Base-by-base conservation (phyloP, 1,284 basidiomycete species). In the Trametes versicolor region DNA sequence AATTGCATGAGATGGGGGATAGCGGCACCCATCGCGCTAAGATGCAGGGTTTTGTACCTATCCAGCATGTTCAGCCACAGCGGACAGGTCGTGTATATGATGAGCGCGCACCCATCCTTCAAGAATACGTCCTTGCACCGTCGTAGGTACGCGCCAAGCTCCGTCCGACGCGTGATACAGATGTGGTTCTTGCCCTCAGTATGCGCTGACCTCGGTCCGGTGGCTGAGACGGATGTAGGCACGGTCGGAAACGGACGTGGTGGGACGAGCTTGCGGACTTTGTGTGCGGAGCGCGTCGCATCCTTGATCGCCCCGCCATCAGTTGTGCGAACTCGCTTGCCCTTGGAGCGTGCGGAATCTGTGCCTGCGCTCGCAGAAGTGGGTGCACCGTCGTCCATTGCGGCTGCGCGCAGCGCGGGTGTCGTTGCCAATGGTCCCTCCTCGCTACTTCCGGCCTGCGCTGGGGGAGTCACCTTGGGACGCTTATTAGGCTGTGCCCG, bases 21-120 rank as follows among this genome's bases (percentile, higher is more conserved):
- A 0, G 95, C 95, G 2, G 95, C 94, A 27, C 92, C 92, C 84
- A 96, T 89, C 1, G 95, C 95, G 69, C 87, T 89, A 34, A 97
- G 80, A 75, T 90, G 87, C 25, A 97, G 75, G 2, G 85, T 88
- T 67, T 91, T 92, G 72, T 92, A 92, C 48, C 93, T 94, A 67
- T 17, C n/a, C 25, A 25, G 2, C 8, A 47, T 19, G 27, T 13
- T 56, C 47, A 59, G n/a, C 48, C 17, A 57, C 48, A 6, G 4
- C 2, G 17, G 17, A 8, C 10, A 52, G 13, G 43, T 32, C 25
- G 5, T 21, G 1, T 10, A 9, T 37, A 32, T 9, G 17, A 4
- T n/a, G 15, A 10, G 2, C 4, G 80, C 87, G 65, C 73, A 93
- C 90, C 93, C 94, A 71, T 96, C 91, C 63, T 91, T 87, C 32